phyloP scores from a whole-genome alignment of 805 yeast genomes.

The Metschnikowia picachoensis region DNA sequence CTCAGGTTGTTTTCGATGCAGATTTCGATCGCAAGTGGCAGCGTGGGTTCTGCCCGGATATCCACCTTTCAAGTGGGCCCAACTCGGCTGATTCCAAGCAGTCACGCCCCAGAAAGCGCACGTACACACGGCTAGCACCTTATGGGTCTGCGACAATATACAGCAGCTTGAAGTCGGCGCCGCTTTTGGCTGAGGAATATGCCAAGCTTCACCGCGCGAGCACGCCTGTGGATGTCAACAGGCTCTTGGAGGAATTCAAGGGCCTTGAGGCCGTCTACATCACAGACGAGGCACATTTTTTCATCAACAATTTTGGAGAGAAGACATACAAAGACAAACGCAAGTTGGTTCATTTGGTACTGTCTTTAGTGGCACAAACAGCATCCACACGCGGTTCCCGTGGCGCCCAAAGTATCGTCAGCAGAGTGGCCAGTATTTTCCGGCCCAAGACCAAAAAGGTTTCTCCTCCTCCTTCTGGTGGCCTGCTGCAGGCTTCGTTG shows the following conservation, averaged over 20 bases:
- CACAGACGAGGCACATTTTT: slow-evolving; percentile 1
- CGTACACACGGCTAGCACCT: not conserved
- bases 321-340: no score
- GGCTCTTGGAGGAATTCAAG: not conserved
- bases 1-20: not conserved
- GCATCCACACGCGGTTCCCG: not conserved
- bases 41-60: slow-evolving; percentile 1
- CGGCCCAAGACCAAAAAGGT: no score
- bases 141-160: not conserved
- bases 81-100: not conserved
- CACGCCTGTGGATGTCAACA: not conserved
- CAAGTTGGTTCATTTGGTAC: not conserved
- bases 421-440: no score
- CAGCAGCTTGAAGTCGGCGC: not conserved
- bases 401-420: not conserved
- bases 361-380: no score
- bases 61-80: not conserved
- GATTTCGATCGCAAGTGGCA: not conserved
- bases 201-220: not conserved
- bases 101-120: not conserved
- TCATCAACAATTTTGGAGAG: slow-evolving; percentile 1
- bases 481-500: not conserved
- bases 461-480: no score
- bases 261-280: slow-evolving; percentile 4
- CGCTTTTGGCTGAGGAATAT: not conserved